Evolutionary conservation across 1,139 yeast species (phyloP).

Genomic region (Lodderomyces pseudojiufengensis): DNA sequence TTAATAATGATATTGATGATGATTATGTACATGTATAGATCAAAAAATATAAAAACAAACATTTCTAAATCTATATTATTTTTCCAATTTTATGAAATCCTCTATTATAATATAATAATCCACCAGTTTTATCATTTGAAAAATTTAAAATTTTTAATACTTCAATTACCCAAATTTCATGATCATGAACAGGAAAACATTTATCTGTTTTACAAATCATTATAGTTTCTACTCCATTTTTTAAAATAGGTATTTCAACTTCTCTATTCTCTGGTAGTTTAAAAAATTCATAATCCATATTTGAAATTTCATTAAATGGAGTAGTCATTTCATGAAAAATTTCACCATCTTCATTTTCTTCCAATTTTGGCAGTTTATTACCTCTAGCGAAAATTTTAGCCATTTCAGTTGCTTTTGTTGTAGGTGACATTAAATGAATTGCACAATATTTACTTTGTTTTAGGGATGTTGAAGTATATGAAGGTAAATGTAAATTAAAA

Average conservation of each 20-base stretch:
- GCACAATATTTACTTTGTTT: slow-evolving; percentile 57
- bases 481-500: slow-evolving; percentile 80
- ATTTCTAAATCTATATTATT: background rate
- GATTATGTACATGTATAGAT: slow-evolving; percentile 6
- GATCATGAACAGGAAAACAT: slow-evolving; percentile 65
- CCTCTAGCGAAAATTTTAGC: slow-evolving; percentile 66
- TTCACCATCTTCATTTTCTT: slow-evolving; percentile 32
- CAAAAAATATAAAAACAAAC: background rate
- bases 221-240: slow-evolving; percentile 51
- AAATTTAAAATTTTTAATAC: slow-evolving; percentile 47
- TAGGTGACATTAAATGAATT: slow-evolving; percentile 70
- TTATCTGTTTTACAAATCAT: slow-evolving; percentile 58
- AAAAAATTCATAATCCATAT: slow-evolving; percentile 10
- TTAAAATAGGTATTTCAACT: slow-evolving; percentile 53
- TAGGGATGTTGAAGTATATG: slow-evolving; percentile 65
- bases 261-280: slow-evolving; percentile 17
- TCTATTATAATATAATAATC: slow-evolving; percentile 62
- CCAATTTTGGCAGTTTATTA: slow-evolving; percentile 23
- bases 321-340: slow-evolving; percentile 45
- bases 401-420: slow-evolving; percentile 44
- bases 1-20: slow-evolving; percentile 3
- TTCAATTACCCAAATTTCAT: slow-evolving; percentile 83
- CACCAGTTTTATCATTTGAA: slow-evolving; percentile 40
- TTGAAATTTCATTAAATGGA: slow-evolving; percentile 41
- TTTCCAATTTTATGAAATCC: slow-evolving; percentile 57